These are phyloP conservation scores for Coniella lustricola DNA, from an alignment of 2,329 filamentous ascomycete species.

Conservation along the genomic window DNA sequence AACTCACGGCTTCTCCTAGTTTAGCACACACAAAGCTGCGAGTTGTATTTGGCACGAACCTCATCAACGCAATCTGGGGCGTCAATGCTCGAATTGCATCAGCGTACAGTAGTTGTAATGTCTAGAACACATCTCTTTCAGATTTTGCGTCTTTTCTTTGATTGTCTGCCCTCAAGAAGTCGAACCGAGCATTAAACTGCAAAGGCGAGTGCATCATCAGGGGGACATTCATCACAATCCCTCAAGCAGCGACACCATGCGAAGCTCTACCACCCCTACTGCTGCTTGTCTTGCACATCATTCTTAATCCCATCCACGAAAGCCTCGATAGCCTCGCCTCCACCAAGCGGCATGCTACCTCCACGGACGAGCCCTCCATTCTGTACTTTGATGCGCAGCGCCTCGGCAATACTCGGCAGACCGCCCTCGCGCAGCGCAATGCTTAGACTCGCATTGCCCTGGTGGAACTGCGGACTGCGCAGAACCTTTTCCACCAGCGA, in stretches of 20 bases:
- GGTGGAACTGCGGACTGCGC: constrained; percentile 82
- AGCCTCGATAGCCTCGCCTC: constrained; percentile 80
- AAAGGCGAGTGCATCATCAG: not conserved
- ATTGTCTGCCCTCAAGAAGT: too few species aligned
- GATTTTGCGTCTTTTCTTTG: too few species aligned
- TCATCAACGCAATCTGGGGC: too few species aligned
- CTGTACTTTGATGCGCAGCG: constrained; percentile 69
- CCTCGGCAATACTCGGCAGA: constrained; percentile 81
- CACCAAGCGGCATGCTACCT: constrained; percentile 76
- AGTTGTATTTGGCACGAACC: too few species aligned
- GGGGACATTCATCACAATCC: not conserved
- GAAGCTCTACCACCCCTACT: not conserved
- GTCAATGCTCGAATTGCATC: too few species aligned
- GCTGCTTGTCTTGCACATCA: constrained; percentile 56
- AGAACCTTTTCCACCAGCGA: constrained; percentile 73
- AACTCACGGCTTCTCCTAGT: too few species aligned
- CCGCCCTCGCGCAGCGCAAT: constrained; percentile 86
- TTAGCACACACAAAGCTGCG: too few species aligned
- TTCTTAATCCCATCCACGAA: constrained; percentile 87
- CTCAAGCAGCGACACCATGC: too few species aligned
- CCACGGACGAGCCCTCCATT: constrained; percentile 78
- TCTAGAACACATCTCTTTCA: too few species aligned
- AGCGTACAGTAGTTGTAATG: too few species aligned
- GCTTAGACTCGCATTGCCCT: constrained; percentile 78
- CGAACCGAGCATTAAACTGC: too few species aligned